These are phyloP conservation scores for Posidonia australis DNA, from an alignment of 106 monocot genomes.

Conservation along the genomic window DNA sequence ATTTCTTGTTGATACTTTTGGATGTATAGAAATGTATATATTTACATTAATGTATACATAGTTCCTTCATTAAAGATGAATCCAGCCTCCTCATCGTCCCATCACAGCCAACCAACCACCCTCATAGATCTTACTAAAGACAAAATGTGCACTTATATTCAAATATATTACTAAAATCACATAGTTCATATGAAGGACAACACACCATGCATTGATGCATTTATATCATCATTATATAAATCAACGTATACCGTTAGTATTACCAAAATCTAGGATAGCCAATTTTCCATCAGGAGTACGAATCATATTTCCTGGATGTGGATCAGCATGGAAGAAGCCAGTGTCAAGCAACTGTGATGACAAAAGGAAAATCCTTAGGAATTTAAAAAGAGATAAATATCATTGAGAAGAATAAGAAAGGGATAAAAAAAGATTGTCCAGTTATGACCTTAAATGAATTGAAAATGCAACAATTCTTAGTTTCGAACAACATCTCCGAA, in stretches of 20 bases:
- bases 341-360: conserved; percentile 81
- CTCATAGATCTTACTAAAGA: too few relatives aligned
- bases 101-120: too few relatives aligned
- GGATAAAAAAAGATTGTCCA: neutral
- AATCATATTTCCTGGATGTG: conserved; percentile 99
- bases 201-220: neutral
- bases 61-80: too few relatives aligned
- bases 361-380: conserved; percentile 4
- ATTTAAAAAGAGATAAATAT: conserved; percentile 5
- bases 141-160: too few relatives aligned
- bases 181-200: neutral
- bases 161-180: neutral
- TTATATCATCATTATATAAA: neutral
- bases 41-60: too few relatives aligned
- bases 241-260: neutral
- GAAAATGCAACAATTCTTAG: neutral
- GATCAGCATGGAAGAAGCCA: conserved; percentile 99
- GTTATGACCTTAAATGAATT: neutral
- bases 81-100: too few relatives aligned
- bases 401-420: neutral
- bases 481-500: neutral
- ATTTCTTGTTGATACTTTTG: too few relatives aligned
- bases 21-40: too few relatives aligned
- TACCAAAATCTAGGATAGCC: conserved; percentile 98
- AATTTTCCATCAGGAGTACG: conserved; percentile 98